phyloP scores from a whole-genome alignment of 495 filamentous ascomycete species.

The Staphylotrichum tortipilum region DNA sequence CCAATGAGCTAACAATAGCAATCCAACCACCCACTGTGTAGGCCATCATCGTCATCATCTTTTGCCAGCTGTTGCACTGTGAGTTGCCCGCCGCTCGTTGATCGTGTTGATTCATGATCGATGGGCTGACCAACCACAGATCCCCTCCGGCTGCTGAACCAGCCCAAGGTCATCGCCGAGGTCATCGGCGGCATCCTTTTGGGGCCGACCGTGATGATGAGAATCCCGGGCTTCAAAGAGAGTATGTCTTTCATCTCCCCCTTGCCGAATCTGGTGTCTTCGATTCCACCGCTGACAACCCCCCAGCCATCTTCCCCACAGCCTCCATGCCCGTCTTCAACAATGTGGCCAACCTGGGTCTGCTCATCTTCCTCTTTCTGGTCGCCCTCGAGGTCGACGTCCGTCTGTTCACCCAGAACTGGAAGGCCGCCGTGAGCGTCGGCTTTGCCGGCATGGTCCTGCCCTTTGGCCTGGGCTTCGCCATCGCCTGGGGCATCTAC shows the following conservation, averaged over 20 bases:
- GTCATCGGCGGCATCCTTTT: constrained; percentile 88
- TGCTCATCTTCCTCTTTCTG: constrained; percentile 86
- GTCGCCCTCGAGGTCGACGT: constrained; percentile 91
- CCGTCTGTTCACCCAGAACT: constrained; percentile 75
- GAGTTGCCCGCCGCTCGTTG: neutral
- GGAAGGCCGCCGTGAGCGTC: constrained; percentile 75
- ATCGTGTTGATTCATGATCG: too few relatives aligned
- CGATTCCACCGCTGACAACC: too few relatives aligned
- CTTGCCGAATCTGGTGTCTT: too few relatives aligned
- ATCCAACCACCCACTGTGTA: constrained; percentile 29
- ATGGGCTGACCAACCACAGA: constrained; percentile 12
- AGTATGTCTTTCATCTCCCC: too few relatives aligned
- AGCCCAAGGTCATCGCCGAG: constrained; percentile 92
- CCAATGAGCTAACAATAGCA: constrained; percentile 20
- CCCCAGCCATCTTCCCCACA: constrained; percentile 62
- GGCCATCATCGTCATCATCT: constrained; percentile 82
- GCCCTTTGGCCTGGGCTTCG: constrained; percentile 61
- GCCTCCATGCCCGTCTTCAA: constrained; percentile 65
- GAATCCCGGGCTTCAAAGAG: constrained; percentile 68
- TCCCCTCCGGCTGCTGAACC: constrained; percentile 77
- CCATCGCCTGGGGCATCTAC: constrained; percentile 81
- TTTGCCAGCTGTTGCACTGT: constrained; percentile 67
- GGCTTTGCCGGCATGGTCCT: constrained; percentile 79
- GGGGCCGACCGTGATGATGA: constrained; percentile 78
- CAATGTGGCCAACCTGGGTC: constrained; percentile 80